Percentiles rank a stretch among this genome's conserved stretches.
These are phyloP conservation scores for Trichoderma brevicompactum DNA, from an alignment of 2,329 filamentous ascomycete genomes.

Conservation along the genomic window DNA sequence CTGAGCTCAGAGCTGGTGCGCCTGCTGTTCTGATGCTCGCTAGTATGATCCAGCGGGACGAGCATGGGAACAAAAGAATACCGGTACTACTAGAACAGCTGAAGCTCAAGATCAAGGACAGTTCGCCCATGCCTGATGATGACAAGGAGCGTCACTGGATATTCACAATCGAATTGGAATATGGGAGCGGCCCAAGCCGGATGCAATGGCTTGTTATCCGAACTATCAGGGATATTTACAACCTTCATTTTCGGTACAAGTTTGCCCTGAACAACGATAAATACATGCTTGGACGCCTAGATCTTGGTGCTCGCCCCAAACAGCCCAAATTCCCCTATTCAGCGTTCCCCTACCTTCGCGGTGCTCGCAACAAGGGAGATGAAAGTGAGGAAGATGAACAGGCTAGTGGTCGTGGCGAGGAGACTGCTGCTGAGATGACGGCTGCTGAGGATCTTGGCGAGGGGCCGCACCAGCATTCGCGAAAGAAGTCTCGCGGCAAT, in stretches of 20 bases:
- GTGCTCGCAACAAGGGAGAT: conserved; percentile 77
- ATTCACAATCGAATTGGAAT: conserved; percentile 92
- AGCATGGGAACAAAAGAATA: conserved; percentile 92
- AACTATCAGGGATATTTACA: conserved; percentile 86
- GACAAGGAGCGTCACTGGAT: conserved; percentile 74
- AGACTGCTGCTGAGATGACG: conserved; percentile 57
- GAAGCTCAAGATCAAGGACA: conserved; percentile 85
- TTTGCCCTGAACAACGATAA: conserved; percentile 82
- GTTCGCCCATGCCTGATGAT: conserved; percentile 67
- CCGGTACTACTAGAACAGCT: conserved; percentile 94
- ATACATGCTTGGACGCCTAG: conserved; percentile 71
- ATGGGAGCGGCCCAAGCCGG: conserved; percentile 89
- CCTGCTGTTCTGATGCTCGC: conserved; percentile 93
- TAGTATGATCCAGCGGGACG: conserved; percentile 96
- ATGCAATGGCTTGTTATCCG: conserved; percentile 97
- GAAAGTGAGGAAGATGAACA: conserved; percentile 69
- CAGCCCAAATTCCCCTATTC: conserved; percentile 89
- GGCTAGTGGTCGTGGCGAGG: conserved; percentile 45
- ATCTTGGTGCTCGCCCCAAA: conserved; percentile 70
- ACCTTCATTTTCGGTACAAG: conserved; percentile 93
- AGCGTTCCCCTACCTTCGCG: conserved; percentile 86
- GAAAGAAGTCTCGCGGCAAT: conserved; percentile 58
- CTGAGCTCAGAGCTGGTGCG: conserved; percentile 87
- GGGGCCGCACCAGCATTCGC: conserved; percentile 39
- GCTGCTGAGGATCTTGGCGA: conserved; percentile 67